These are phyloP conservation scores for Exophiala alcalophila DNA, from an alignment of 2,329 filamentous ascomycete genomes.

Conservation along the genomic window DNA sequence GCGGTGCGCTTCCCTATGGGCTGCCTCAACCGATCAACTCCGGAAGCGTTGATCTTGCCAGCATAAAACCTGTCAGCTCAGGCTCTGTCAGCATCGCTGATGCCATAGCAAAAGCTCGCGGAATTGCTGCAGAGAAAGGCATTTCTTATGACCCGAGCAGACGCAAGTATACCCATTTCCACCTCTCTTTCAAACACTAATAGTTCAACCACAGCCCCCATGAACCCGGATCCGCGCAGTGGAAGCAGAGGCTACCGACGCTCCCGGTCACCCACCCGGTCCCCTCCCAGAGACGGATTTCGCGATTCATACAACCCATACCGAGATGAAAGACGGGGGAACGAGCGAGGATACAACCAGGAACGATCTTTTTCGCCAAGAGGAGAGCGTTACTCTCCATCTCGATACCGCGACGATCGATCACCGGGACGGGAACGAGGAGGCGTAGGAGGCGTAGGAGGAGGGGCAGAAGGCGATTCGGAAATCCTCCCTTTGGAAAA, in stretches of 20 bases:
- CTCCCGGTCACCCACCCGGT: slow-evolving; percentile 68
- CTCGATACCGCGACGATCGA: slow-evolving; percentile 48
- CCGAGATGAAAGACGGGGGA: slow-evolving; percentile 72
- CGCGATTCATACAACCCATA: slow-evolving; percentile 79
- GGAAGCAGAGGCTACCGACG: slow-evolving; percentile 56
- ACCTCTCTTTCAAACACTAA: background rate
- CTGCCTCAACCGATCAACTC: slow-evolving; percentile 49
- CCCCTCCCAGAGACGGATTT: slow-evolving; percentile 68
- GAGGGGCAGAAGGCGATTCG: slow-evolving; percentile 70
- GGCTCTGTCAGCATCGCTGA: slow-evolving; percentile 81
- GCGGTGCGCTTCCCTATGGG: slow-evolving; percentile 41
- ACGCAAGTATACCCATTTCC: slow-evolving; percentile 26
- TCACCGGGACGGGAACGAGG: slow-evolving; percentile 48
- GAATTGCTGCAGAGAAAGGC: slow-evolving; percentile 76
- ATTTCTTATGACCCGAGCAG: slow-evolving; percentile 50
- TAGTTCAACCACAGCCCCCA: slow-evolving; percentile 11
- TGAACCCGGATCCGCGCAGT: slow-evolving; percentile 24
- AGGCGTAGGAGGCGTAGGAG: too few species aligned
- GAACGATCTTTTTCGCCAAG: slow-evolving; percentile 71
- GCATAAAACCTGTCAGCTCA: slow-evolving; percentile 73
- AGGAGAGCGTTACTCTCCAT: slow-evolving; percentile 49
- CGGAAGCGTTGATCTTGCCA: slow-evolving; percentile 75
- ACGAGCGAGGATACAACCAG: slow-evolving; percentile 58
- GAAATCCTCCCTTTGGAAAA: slow-evolving; percentile 87
- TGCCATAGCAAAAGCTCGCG: slow-evolving; percentile 79